Evolutionary conservation across 192 early-diverging fungal genomes (phyloP).

Genomic region (Phlyctochytrium planicorne): DNA sequence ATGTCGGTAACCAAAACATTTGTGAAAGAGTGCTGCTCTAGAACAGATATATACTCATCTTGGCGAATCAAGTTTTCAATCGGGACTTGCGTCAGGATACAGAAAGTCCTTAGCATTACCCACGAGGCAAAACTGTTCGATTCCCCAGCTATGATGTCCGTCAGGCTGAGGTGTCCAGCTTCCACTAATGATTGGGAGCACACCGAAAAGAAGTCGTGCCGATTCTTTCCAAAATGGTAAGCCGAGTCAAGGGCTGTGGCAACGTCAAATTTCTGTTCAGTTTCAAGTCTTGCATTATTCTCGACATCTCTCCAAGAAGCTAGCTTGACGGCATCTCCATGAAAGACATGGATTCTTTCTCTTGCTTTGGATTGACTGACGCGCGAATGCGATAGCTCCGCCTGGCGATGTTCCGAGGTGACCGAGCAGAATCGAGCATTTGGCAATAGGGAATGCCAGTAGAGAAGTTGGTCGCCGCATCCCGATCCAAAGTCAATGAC

Average conservation of each 20-base stretch:
- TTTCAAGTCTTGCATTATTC: too few species aligned
- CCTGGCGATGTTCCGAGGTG: constrained; percentile 33
- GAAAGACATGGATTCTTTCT: constrained; percentile 9
- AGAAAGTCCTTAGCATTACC: constrained; percentile 13
- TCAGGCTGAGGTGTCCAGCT: constrained; percentile 15
- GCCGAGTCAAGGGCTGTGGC: constrained; percentile 33
- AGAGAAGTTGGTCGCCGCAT: constrained; percentile 40
- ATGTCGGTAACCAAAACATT: constrained; percentile 32
- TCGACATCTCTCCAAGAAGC: constrained; percentile 12
- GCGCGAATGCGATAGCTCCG: constrained; percentile 16
- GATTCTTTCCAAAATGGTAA: constrained; percentile 36
- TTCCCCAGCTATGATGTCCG: constrained; percentile 33
- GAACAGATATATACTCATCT: constrained; percentile 14
- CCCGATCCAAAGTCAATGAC: constrained; percentile 36
- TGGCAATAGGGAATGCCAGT: constrained; percentile 16
- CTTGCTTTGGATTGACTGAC: neutral
- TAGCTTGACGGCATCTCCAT: constrained; percentile 30
- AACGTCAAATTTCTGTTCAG: constrained; percentile 21
- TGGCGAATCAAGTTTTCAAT: constrained; percentile 23
- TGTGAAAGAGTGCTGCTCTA: constrained; percentile 20
- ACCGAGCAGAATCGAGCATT: constrained; percentile 19
- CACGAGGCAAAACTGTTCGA: neutral
- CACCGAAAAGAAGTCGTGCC: constrained; percentile 20
- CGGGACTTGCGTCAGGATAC: constrained; percentile 24
- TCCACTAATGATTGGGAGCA: neutral